These are phyloP conservation scores for Biancaea sappan DNA, from an alignment of 306 rosid genomes.

Conservation along the genomic window DNA sequence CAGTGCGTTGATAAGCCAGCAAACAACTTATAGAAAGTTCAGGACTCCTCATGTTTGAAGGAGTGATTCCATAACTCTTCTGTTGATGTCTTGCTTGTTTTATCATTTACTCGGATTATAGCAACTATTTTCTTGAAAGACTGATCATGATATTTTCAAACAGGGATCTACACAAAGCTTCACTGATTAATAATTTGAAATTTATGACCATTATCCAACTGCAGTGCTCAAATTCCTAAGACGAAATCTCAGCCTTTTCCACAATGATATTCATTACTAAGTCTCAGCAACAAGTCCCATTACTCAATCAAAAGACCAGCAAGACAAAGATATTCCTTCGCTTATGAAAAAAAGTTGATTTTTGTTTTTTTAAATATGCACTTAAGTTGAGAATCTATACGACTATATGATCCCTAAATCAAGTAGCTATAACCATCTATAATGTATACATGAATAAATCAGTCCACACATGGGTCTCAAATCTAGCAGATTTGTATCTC, in stretches of 20 bases:
- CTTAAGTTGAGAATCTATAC: neutral
- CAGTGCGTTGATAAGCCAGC: constrained; percentile 56
- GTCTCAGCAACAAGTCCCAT: neutral
- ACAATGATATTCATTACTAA: neutral
- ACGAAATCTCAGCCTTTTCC: neutral
- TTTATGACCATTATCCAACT: neutral
- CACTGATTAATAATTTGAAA: neutral
- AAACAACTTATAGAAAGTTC: constrained; percentile 54
- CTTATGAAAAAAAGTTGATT: neutral
- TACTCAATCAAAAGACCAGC: neutral
- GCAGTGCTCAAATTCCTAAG: neutral
- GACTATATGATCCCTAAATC: neutral
- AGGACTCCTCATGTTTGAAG: constrained; percentile 57
- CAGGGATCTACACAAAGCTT: neutral
- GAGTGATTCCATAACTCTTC: constrained; percentile 63
- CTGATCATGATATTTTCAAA: constrained; percentile 48
- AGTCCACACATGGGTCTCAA: neutral
- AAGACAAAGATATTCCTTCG: neutral
- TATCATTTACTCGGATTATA: constrained; percentile 66
- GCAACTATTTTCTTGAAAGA: constrained; percentile 73
- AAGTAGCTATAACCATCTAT: neutral
- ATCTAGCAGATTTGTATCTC: neutral
- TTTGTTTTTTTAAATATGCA: too few species aligned
- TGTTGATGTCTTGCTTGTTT: constrained; percentile 61
- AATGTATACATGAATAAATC: neutral